These are phyloP conservation scores for Ustilago trichophora DNA, from an alignment of 1,284 basidiomycete genomes.

Conservation along the genomic window DNA sequence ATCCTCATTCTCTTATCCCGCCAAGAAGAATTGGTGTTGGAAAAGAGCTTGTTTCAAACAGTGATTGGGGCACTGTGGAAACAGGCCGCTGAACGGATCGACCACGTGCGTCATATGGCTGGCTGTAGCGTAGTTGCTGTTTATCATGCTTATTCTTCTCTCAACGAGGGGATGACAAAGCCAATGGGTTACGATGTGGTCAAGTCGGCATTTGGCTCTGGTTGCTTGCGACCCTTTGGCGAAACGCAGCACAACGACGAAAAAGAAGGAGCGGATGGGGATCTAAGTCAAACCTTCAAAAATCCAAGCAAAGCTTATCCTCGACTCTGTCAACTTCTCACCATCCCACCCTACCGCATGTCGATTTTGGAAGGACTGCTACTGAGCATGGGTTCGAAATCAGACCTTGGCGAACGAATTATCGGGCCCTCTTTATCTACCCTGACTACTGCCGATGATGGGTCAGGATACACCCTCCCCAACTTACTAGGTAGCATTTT, in stretches of 20 bases:
- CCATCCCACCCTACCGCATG: constrained; percentile 17
- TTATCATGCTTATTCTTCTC: constrained; percentile 24
- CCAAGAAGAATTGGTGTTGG: constrained; percentile 1
- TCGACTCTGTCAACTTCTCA: constrained; percentile 11
- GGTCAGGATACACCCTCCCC: constrained; percentile 1
- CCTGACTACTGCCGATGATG: no score
- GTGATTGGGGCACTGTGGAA: constrained; percentile 76
- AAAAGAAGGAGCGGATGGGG: neutral
- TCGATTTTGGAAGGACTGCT: constrained; percentile 36
- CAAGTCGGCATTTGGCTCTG: constrained; percentile 1
- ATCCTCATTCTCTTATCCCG: constrained; percentile 70
- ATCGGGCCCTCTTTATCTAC: constrained; percentile 9
- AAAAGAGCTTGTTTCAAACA: constrained; percentile 15
- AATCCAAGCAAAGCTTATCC: constrained; percentile 29
- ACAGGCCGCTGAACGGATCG: constrained; percentile 88
- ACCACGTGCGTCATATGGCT: constrained; percentile 83
- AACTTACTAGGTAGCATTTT: constrained; percentile 23
- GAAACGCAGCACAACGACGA: no score
- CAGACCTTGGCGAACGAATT: constrained; percentile 44
- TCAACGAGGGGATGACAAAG: neutral
- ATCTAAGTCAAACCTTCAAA: constrained; percentile 13
- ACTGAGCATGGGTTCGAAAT: constrained; percentile 39
- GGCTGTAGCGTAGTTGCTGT: constrained; percentile 69
- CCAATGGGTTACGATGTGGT: constrained; percentile 26
- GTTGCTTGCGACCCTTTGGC: neutral